phyloP scores from a whole-genome alignment of 352 stramenopile species.

The Phytophthora europaea region DNA sequence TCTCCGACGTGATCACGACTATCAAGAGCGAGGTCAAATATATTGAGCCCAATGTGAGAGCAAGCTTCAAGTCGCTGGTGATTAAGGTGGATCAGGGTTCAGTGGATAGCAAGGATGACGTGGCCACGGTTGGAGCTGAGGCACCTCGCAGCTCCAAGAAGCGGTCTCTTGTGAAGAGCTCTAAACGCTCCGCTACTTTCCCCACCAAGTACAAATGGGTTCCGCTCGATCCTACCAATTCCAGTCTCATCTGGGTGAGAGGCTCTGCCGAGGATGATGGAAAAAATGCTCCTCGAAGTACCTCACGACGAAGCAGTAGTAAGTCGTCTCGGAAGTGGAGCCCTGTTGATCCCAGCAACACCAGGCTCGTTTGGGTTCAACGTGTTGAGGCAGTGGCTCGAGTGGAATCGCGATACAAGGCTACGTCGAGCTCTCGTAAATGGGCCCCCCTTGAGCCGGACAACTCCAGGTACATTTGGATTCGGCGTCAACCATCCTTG shows the following conservation, averaged over 20 bases:
- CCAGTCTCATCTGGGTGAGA: constrained; percentile 32
- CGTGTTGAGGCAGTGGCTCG: constrained; percentile 20
- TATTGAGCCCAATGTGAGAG: background rate
- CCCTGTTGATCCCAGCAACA: constrained; percentile 29
- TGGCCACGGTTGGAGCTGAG: background rate
- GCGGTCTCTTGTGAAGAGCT: background rate
- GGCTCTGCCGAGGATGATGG: constrained; percentile 1
- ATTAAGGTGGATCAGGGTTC: background rate
- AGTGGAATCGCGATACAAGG: constrained; percentile 33
- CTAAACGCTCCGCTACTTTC: background rate
- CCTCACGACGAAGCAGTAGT: constrained; percentile 2
- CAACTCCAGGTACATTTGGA: constrained; percentile 24
- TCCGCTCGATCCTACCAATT: constrained; percentile 32
- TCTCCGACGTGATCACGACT: background rate
- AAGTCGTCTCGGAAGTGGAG: constrained; percentile 22
- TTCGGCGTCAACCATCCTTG: constrained; percentile 7
- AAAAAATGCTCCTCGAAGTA: constrained; percentile 22
- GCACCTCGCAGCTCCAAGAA: constrained; percentile 3
- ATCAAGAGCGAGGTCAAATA: background rate
- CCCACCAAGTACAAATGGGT: constrained; percentile 16
- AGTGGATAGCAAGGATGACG: background rate
- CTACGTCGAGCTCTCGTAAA: constrained; percentile 13
- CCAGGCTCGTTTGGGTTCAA: constrained; percentile 29
- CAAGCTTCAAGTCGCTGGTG: background rate
- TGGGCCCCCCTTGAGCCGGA: constrained; percentile 26